Evolutionary conservation across 1,284 basidiomycete species (phyloP).

Genomic region (Ustilago xerochloae): DNA sequence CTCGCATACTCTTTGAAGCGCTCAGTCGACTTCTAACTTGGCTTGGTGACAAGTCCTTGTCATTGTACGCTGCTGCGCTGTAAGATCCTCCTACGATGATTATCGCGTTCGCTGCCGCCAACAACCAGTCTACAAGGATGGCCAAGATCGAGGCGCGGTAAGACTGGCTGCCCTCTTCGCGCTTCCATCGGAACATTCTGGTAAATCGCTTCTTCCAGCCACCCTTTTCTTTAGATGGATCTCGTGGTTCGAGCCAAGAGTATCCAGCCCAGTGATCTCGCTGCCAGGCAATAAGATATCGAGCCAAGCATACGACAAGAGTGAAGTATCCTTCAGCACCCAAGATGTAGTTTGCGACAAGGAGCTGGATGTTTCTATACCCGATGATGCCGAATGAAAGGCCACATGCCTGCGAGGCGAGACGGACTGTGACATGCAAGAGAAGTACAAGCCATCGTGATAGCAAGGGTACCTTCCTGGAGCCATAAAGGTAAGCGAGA

Average conservation of each 20-base stretch:
- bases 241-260: constrained; percentile 40
- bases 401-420: constrained; percentile 43
- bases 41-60: not conserved
- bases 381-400: constrained; percentile 42
- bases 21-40: not conserved
- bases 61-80: constrained; percentile 10
- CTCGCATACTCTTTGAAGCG: constrained; percentile 14
- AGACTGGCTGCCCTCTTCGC: not conserved
- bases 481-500: not conserved
- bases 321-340: constrained; percentile 55
- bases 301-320: constrained; percentile 47
- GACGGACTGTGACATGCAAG: constrained; percentile 43
- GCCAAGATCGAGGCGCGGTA: not conserved
- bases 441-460: constrained; percentile 38
- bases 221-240: not conserved
- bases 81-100: constrained; percentile 39
- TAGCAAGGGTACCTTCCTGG: constrained; percentile 8
- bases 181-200: constrained; percentile 9
- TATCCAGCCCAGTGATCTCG: constrained; percentile 30
- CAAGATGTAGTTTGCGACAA: constrained; percentile 52
- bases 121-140: constrained; percentile 15
- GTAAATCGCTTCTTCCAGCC: constrained; percentile 4
- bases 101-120: constrained; percentile 33
- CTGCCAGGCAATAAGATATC: constrained; percentile 55
- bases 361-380: constrained; percentile 19